A percentile compares a stretch with the other conserved stretches of the same genome.
These are phyloP conservation scores for Lippia alba DNA, from an alignment of 305 asterid species.

Conservation along the genomic window DNA sequence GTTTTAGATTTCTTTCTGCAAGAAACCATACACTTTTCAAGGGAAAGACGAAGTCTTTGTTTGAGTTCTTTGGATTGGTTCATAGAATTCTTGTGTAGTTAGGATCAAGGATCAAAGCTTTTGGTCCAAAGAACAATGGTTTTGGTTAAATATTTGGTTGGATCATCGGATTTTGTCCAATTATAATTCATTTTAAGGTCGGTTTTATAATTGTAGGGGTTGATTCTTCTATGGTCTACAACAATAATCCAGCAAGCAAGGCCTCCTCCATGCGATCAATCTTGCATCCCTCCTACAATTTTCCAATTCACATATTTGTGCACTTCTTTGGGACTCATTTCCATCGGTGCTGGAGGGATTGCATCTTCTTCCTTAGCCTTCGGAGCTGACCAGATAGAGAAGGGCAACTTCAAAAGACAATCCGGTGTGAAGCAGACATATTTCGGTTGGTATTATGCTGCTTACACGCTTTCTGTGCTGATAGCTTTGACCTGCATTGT, in stretches of 20 bases:
- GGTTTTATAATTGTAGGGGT: conserved; percentile 52
- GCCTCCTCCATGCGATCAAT: conserved; percentile 62
- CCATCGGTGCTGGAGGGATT: conserved; percentile 70
- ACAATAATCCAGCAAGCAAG: conserved; percentile 62
- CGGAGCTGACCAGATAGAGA: conserved; percentile 67
- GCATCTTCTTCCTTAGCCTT: conserved; percentile 65
- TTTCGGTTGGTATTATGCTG: conserved; percentile 68
- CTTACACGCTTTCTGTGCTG: conserved; percentile 49
- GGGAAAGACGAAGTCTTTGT: background rate
- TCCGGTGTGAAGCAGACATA: conserved; percentile 47
- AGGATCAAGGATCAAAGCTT: too few species aligned
- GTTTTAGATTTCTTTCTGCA: background rate
- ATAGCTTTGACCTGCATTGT: conserved; percentile 58
- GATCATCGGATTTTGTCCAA: background rate
- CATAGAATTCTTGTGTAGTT: background rate
- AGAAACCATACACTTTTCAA: background rate
- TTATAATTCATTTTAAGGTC: background rate
- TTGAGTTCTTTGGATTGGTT: too few species aligned
- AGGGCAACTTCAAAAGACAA: conserved; percentile 33
- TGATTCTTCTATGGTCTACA: conserved; percentile 72
- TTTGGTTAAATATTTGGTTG: background rate
- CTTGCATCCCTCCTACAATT: conserved; percentile 51
- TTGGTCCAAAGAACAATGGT: too few species aligned
- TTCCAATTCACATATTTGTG: conserved; percentile 52
- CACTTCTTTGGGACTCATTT: conserved; percentile 56